Conservation (phyloP, 495 filamentous ascomycete species). For the Neurospora tetrasperma region DNA sequence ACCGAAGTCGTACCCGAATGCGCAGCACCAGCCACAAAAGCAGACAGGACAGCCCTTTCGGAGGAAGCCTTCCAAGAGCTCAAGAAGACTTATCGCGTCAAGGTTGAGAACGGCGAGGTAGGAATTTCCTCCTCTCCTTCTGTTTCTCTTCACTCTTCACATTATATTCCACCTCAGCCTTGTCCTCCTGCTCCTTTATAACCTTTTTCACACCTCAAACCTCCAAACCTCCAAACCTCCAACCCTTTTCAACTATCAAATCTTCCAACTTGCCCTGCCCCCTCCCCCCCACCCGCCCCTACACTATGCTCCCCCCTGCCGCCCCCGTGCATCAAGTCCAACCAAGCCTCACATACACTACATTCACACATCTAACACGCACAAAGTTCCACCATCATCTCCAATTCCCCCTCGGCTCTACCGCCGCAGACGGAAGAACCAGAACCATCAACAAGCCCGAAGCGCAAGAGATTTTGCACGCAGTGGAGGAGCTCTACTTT, state of each 20-base stretch:
- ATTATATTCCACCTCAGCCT: neutral
- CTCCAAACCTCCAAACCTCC: too few species aligned
- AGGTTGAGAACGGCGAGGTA: conserved; percentile 39
- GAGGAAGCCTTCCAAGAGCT: conserved; percentile 33
- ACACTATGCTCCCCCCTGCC: too few species aligned
- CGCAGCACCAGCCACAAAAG: conserved; percentile 10
- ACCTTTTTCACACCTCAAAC: too few species aligned
- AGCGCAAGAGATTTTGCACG: conserved; percentile 39
- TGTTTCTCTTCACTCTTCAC: neutral
- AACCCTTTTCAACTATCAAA: too few species aligned
- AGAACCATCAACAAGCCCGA: conserved; percentile 26
- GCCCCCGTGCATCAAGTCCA: too few species aligned
- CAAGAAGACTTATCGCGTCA: conserved; percentile 25
- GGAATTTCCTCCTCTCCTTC: neutral
- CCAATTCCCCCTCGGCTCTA: conserved; percentile 15
- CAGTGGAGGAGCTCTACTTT: conserved; percentile 48
- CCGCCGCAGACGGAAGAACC: neutral
- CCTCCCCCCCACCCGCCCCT: too few species aligned
- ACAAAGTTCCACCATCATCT: conserved; percentile 4
- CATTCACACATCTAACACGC: neutral
- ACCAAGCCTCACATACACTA: too few species aligned
- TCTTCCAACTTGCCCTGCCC: too few species aligned
- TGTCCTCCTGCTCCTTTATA: too few species aligned
- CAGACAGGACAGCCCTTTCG: conserved; percentile 32
- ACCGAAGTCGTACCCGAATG: neutral